Base-by-base conservation (phyloP, 2,329 filamentous ascomycete genomes). In the Onygenales sp. region DNA sequence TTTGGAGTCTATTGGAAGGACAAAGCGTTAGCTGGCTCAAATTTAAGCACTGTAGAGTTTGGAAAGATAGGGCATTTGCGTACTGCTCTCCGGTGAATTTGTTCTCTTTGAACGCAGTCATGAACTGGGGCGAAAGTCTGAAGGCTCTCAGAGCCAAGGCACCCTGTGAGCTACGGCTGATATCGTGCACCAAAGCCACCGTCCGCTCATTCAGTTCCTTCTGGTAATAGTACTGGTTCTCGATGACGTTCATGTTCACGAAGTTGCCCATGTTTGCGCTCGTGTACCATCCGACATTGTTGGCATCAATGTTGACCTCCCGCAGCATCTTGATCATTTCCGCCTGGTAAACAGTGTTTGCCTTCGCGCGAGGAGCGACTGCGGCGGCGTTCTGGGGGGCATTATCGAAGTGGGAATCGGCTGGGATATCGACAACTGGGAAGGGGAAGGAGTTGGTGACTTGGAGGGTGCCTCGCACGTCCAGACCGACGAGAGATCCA, bases 191-290 rank as follows among this genome's bases (percentile, higher is more conserved):
- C 53, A 98, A 79, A 47, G 89, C 89, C 44, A 96, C 83, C 6
- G 88, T 90, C 71, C 82, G 80, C 73, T 93, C 89, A 70, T 95
- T 95, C 64, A 82, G 69, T 64, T 94, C 89, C 72, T 89, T 93
- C 78, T 98, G 93, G 78, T 95, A 97, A 77, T 91, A 87, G 75
- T 84, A 90, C 74, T 96, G 91, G 78, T 97, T 98, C 81, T 98
- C 93, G 72, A 98, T 88, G 69, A 95, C 91, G 78, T 86, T 88
- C 68, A 87, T 73, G 78, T 91, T 96, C 78, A 97, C 81, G 64
- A 97, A 97, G 79, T 95, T 97, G 72, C 93, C 93, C 88, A 98
- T 94, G 72, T 90, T 95, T 59, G 91, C 89, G 76, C 90, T 96
- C 55, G 90, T 96, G 77, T 98, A 98, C 91, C 91, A 98, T 65